Percentiles rank a stretch among this genome's conserved stretches.
These are phyloP conservation scores for Ananas comosus DNA, from an alignment of 176 grass and related monocot species.

Conservation along the genomic window DNA sequence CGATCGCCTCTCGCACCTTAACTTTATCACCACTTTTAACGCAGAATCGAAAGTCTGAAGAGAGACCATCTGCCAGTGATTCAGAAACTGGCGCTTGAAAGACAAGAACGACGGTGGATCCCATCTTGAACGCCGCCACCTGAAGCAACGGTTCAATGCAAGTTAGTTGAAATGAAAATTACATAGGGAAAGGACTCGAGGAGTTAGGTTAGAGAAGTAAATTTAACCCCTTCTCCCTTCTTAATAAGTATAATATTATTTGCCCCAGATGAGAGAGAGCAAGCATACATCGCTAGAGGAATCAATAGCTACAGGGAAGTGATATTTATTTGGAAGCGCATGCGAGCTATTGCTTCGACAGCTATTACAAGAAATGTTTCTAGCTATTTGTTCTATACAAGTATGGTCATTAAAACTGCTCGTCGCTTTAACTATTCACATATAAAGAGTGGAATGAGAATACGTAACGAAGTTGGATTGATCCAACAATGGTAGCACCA, in stretches of 20 bases:
- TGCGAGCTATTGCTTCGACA: no score
- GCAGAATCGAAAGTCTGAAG: conserved; percentile 51
- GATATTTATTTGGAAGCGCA: not conserved
- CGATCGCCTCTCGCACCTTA: conserved; percentile 70
- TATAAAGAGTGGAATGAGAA: not conserved
- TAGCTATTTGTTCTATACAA: no score
- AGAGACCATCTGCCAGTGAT: not conserved
- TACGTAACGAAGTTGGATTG: conserved; percentile 45
- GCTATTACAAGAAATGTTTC: no score
- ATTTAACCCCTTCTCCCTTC: conserved; percentile 33
- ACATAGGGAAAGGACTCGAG: not conserved
- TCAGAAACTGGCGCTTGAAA: conserved; percentile 69
- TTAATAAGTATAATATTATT: conserved; percentile 20
- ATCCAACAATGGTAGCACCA: conserved; percentile 82
- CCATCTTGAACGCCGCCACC: conserved; percentile 75
- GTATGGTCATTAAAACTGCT: no score
- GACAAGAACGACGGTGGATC: conserved; percentile 67
- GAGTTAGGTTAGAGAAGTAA: not conserved
- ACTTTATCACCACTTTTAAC: conserved; percentile 50
- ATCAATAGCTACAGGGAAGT: not conserved
- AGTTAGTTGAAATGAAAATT: not conserved
- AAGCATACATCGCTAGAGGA: not conserved
- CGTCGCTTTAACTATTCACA: not conserved
- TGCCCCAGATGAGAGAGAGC: not conserved
- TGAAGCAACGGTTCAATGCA: conserved; percentile 12